These are phyloP conservation scores for Beauveria caledonica DNA, from an alignment of 2,329 filamentous ascomycete species.

Conservation along the genomic window DNA sequence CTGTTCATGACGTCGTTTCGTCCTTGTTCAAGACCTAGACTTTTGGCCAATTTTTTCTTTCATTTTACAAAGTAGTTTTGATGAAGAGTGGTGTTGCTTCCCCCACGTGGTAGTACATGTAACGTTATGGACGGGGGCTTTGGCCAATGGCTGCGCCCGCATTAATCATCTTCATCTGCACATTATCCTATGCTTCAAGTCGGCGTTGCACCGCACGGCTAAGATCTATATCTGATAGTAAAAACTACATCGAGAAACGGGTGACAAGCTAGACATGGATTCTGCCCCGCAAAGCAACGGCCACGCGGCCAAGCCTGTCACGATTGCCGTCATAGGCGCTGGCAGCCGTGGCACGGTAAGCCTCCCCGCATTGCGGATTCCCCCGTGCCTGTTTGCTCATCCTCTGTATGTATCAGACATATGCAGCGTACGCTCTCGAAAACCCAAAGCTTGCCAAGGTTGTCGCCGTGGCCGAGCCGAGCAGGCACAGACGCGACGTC, in stretches of 20 bases:
- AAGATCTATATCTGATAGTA: background rate
- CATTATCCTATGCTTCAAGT: background rate
- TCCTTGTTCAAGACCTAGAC: background rate
- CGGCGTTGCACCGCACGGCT: background rate
- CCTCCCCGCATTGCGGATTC: background rate
- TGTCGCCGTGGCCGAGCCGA: conserved; percentile 13
- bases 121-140: background rate
- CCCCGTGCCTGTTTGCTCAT: background rate
- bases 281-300: background rate
- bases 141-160: conserved; percentile 6
- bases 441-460: conserved; percentile 13
- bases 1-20: background rate
- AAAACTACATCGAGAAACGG: too few relatives aligned
- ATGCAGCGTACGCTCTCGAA: conserved; percentile 13
- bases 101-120: conserved; percentile 2
- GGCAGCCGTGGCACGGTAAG: conserved; percentile 13
- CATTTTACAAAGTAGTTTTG: too few relatives aligned
- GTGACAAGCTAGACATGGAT: background rate
- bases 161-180: conserved; percentile 2
- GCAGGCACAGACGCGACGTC: conserved; percentile 7
- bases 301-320: conserved; percentile 3
- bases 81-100: background rate
- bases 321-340: conserved; percentile 13
- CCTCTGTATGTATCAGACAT: conserved; percentile 4
- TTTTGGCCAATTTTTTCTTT: background rate